Percentiles rank a stretch among this genome's conserved stretches.
Conservation (phyloP, 768 basidiomycete species). For the Melanogaster broomeanus region DNA sequence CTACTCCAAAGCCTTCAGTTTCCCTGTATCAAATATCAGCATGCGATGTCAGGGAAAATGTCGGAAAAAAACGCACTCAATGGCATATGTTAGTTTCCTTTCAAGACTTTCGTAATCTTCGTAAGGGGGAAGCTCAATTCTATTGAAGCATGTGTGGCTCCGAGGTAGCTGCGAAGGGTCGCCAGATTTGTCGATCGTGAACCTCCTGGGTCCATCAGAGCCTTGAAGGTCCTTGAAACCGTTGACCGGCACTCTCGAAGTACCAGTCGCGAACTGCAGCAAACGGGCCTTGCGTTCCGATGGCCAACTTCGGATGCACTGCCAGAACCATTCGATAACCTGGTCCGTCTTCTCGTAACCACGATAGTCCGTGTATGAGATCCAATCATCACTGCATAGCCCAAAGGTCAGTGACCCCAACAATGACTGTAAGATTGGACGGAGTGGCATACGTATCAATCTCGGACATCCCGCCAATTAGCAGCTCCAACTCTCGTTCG, state of each 20-base stretch:
- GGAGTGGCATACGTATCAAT: conserved; percentile 69
- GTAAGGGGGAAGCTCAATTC: conserved; percentile 87
- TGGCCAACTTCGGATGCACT: conserved; percentile 88
- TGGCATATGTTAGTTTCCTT: conserved; percentile 80
- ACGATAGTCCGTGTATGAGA: conserved; percentile 91
- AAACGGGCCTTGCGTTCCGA: conserved; percentile 85
- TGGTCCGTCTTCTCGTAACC: conserved; percentile 85
- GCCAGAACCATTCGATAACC: conserved; percentile 96
- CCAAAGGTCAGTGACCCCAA: conserved; percentile 1
- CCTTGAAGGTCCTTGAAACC: conserved; percentile 96
- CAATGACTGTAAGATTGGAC: not conserved
- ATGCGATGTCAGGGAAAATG: not conserved
- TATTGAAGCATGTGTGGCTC: conserved; percentile 94
- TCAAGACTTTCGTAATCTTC: conserved; percentile 86
- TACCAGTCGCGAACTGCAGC: conserved; percentile 87
- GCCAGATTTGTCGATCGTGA: conserved; percentile 94
- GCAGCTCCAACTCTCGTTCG: conserved; percentile 83
- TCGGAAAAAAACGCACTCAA: conserved; percentile 57
- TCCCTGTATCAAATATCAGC: conserved; percentile 46
- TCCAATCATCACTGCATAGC: conserved; percentile 76
- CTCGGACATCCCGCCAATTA: conserved; percentile 93
- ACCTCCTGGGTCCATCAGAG: conserved; percentile 87
- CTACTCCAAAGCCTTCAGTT: conserved; percentile 75
- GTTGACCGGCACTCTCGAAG: conserved; percentile 85
- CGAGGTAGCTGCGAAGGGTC: conserved; percentile 86